Conservation (phyloP, 768 basidiomycete genomes). For the Xanthoconium stramineum region DNA sequence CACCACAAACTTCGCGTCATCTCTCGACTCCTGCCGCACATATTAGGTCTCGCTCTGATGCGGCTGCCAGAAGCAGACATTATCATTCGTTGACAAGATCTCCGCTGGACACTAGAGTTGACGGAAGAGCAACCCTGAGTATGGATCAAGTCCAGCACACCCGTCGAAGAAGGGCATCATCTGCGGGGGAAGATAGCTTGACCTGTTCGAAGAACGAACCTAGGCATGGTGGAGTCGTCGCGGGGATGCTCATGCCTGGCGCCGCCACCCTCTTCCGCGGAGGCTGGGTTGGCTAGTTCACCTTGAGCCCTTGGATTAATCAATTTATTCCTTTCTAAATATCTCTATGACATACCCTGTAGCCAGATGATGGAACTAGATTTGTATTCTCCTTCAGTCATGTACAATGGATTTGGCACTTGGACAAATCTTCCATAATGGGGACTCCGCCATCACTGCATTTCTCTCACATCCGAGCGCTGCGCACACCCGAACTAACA, state of each 20-base stretch:
- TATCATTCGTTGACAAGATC: constrained; percentile 11
- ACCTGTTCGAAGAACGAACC: background rate
- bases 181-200: constrained; percentile 40
- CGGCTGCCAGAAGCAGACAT: constrained; percentile 14
- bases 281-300: background rate
- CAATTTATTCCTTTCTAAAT: background rate
- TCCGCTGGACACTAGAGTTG: constrained; percentile 3
- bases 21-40: constrained; percentile 9
- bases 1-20: constrained; percentile 1
- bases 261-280: background rate
- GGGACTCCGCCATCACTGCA: background rate
- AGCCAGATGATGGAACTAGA: background rate
- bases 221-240: background rate
- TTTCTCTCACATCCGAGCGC: background rate
- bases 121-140: background rate
- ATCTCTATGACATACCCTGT: constrained; percentile 1
- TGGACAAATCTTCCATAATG: background rate
- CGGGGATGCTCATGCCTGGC: background rate
- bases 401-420: background rate
- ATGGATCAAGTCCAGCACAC: constrained; percentile 11
- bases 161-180: constrained; percentile 45
- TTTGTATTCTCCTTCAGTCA: background rate
- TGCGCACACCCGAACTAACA: background rate
- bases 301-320: background rate
- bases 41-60: constrained; percentile 23